Evolutionary conservation across 139 green algal species (phyloP), one percentile per base, ranked within the genome.

Genomic region (Ettlia oleoabundans): DNA sequence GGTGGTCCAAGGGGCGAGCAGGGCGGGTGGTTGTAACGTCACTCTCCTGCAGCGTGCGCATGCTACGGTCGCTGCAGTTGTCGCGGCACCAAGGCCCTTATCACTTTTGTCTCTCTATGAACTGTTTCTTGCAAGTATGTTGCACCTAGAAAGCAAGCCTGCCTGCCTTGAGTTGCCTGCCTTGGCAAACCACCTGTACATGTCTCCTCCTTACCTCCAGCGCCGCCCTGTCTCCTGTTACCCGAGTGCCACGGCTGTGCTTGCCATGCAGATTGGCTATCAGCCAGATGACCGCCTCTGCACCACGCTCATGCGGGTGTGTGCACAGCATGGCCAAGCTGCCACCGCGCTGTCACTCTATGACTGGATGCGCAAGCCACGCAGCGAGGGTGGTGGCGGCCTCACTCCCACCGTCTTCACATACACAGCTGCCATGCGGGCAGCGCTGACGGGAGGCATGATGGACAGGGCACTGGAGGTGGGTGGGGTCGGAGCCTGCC

Each of bases 391-490:
- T 33, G 94, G 94, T 28, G 94, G 88, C 2, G 91, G 75, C 1
- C 83, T 97, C 30, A 55, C 47, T 15, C 86, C 89, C n/a, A 94
- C 94, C 0, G 91, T 94, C 1, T 96, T 91, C 91, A 96, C 94
- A 2, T 97, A 96, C 92, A 98, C 94, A 0, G 94, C 93, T 19
- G 94, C 94, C 41, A 96, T 97, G 94, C 87, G 94, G 0, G 94
- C 94, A 0, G 94, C 93, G 15, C 85, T 97, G 22, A 82, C 84
- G 1, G 94, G 86, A 28, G 88, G 88, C 51, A 78, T 96, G 68
- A 80, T 93, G 38, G 90, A 95, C 47, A 68, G 85, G 15, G 89
- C 89, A 2, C 35, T 92, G 38, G 75, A 85, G 81, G 86, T 87
- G 4, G 43, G 53, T 0, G 42, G 1, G 2, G 69, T 7, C 21